A percentile compares a stretch with the other conserved stretches of the same genome.
Conservation (phyloP, 129 eudicot genomes). For the Calendula officinalis region DNA sequence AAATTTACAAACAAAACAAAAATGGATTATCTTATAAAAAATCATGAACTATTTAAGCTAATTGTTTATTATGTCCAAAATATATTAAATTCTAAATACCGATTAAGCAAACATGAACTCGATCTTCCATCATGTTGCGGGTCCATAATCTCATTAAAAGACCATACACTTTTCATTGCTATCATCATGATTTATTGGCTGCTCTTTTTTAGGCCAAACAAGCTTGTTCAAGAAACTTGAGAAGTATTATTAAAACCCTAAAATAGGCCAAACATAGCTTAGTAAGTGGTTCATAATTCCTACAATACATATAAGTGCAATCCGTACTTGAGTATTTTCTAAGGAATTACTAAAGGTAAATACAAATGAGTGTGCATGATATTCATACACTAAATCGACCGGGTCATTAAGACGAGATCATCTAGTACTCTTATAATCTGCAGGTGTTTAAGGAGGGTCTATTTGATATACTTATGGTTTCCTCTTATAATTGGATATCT, state of each 20-base stretch:
- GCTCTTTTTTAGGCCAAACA: slow-evolving; percentile 29
- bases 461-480: no score
- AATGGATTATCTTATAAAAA: no score
- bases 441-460: no score
- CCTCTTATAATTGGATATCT: not conserved
- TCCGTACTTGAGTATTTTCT: slow-evolving; percentile 10
- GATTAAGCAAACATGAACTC: no score
- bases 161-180: slow-evolving; percentile 9
- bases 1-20: no score
- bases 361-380: slow-evolving; percentile 13
- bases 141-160: slow-evolving; percentile 1
- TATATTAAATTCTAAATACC: not conserved
- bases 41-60: no score
- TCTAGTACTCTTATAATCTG: no score
- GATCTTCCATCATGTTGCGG: not conserved
- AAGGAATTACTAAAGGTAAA: not conserved
- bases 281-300: slow-evolving; percentile 13
- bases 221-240: slow-evolving; percentile 34
- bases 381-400: no score
- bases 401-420: no score
- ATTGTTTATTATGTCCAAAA: no score
- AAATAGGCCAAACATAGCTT: slow-evolving; percentile 18
- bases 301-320: not conserved
- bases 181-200: slow-evolving; percentile 35
- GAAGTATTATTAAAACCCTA: slow-evolving; percentile 24